phyloP scores from a whole-genome alignment of 352 stramenopile species.

The Phytophthora meadii region DNA sequence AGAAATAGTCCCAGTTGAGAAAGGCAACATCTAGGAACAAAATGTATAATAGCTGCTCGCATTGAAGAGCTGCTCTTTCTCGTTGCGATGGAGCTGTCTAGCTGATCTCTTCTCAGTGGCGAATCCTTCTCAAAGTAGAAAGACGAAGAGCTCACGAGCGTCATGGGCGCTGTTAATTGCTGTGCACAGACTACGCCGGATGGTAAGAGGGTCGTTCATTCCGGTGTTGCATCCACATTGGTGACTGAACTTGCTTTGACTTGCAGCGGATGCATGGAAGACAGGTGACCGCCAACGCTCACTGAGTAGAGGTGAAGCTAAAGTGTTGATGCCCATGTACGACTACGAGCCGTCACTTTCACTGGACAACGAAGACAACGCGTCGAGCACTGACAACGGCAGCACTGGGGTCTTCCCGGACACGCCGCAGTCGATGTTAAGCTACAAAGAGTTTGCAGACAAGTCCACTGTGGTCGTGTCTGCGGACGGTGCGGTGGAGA shows the following conservation, averaged over 20 bases:
- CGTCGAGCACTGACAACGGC: slow-evolving; percentile 27
- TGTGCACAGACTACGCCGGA: slow-evolving; percentile 43
- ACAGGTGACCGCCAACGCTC: slow-evolving; percentile 20
- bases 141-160: slow-evolving; percentile 10
- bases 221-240: slow-evolving; percentile 4
- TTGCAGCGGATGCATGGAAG: slow-evolving; percentile 38
- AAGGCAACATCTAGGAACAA: slow-evolving; percentile 26
- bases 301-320: slow-evolving; percentile 35
- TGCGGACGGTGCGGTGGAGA: slow-evolving; percentile 26
- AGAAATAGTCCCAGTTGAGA: slow-evolving; percentile 23
- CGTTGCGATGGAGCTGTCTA: slow-evolving; percentile 11
- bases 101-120: slow-evolving; percentile 15
- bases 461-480: slow-evolving; percentile 32
- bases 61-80: slow-evolving; percentile 37
- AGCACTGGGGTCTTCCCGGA: slow-evolving; percentile 20
- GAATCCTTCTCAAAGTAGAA: slow-evolving; percentile 16
- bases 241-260: neutral
- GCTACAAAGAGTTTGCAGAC: slow-evolving; percentile 17
- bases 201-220: slow-evolving; percentile 19
- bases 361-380: slow-evolving; percentile 31
- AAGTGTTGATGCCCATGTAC: slow-evolving; percentile 45
- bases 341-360: slow-evolving; percentile 48
- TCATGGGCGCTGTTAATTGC: slow-evolving; percentile 46
- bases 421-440: slow-evolving; percentile 23
- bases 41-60: slow-evolving; percentile 5